Evolutionary conservation across 139 green algal species (phyloP), one percentile per base, ranked within the genome.

Genomic region (Desmodesmus armatus): DNA sequence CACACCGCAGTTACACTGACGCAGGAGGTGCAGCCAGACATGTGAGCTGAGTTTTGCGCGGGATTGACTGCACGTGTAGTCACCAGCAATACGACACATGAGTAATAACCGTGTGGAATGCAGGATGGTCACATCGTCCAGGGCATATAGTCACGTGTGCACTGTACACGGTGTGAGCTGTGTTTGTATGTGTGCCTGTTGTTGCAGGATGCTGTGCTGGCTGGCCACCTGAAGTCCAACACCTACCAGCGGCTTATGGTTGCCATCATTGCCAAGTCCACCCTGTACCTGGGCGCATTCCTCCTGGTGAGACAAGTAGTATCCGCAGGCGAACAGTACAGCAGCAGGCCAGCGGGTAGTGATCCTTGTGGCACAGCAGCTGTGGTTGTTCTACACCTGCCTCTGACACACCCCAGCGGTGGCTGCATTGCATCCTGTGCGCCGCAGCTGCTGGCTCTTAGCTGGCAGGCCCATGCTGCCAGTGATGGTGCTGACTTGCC

Each of bases 171-270:
- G n/a, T n/a, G n/a, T n/a, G n/a, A n/a, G 35, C 37, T 23, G 5
- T 37, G 29, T 6, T 9, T 41, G n/a, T 44, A 31, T 29, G 17
- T 25, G 66, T n/a, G 27, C 25, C 27, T 44, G 19, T 27, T 31
- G 15, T 25, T 66, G 35, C 66, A 92, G 87, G 89, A 92, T 41
- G 92, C 92, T 13, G 86, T 87, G 5, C 78, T 79, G 27, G 78
- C 89, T 39, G 85, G 77, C 2, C 85, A 89, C 19, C 84, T 95
- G 60, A 44, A 66, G 13, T 89, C 82, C 3, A 88, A 90, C 72
- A 95, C 92, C 37, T 95, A 95, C 89, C 85, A 91, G 83, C 87
- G 91, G 4, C 87, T 95, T 5, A 85, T 88, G 82, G 35, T 87
- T n/a, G 91, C 69, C 0, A 78, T 91, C 23, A 25, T 90, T 0